Conservation (phyloP, 371 early-diverging fungal genomes). For the Catenaria anguillulae region DNA sequence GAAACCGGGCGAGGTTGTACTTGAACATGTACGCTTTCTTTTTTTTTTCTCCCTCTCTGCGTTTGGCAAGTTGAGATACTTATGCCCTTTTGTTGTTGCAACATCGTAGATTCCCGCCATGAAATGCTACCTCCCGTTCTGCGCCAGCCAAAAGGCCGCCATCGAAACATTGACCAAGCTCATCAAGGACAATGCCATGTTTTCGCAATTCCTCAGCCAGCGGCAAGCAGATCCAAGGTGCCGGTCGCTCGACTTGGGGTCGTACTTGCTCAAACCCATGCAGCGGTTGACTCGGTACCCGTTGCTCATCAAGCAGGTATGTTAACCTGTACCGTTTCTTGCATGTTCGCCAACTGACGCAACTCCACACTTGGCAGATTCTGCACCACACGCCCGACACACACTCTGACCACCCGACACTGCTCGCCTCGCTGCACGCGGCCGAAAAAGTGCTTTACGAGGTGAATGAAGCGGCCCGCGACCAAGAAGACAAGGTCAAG, state of each 20-base stretch:
- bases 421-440: conserved; percentile 49
- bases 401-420: conserved; percentile 58
- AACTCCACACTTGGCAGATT: too few species aligned
- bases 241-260: conserved; percentile 62
- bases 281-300: conserved; percentile 87
- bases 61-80: too few species aligned
- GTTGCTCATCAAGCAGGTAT: conserved; percentile 72
- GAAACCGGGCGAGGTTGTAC: background rate
- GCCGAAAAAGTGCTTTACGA: conserved; percentile 51
- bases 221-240: conserved; percentile 48
- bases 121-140: background rate
- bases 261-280: conserved; percentile 78
- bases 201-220: background rate
- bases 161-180: conserved; percentile 34
- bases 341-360: too few species aligned
- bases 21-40: background rate
- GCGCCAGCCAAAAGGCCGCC: background rate
- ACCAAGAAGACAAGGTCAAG: conserved; percentile 53
- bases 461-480: conserved; percentile 63
- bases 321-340: too few species aligned
- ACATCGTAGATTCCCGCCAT: background rate
- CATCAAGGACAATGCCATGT: conserved; percentile 20
- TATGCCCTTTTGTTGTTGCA: too few species aligned
- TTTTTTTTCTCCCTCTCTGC: background rate
- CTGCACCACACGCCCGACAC: conserved; percentile 63